phyloP scores from a whole-genome alignment of 2,329 filamentous ascomycete genomes.

The Fusarium penzigii region DNA sequence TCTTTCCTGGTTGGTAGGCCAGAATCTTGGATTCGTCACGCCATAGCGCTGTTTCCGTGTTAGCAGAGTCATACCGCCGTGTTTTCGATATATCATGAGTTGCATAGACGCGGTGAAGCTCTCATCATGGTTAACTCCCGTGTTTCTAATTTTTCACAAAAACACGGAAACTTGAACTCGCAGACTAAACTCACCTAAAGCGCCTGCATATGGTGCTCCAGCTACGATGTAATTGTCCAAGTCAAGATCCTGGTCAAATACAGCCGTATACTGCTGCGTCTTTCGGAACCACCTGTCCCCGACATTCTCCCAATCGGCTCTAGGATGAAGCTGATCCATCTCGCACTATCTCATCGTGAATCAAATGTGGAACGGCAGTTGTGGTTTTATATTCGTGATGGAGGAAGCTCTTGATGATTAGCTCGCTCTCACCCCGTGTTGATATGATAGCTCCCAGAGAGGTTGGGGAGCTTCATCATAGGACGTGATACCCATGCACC shows the following conservation, averaged over 20 bases:
- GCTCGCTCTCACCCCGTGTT: neutral
- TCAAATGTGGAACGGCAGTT: neutral
- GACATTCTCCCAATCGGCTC: constrained; percentile 91
- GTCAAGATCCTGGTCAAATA: constrained; percentile 92
- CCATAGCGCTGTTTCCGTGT: constrained; percentile 68
- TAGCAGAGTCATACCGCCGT: constrained; percentile 7
- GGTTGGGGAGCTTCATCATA: constrained; percentile 21
- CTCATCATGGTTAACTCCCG: neutral
- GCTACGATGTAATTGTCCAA: constrained; percentile 91
- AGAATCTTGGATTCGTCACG: constrained; percentile 85
- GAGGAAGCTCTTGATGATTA: neutral
- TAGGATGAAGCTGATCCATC: constrained; percentile 65
- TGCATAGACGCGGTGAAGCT: neutral
- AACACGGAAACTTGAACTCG: neutral
- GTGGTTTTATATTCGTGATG: neutral
- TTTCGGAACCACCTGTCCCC: constrained; percentile 96
- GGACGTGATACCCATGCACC: constrained; percentile 16
- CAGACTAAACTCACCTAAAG: constrained; percentile 69
- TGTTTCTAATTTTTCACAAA: neutral
- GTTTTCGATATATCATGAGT: constrained; percentile 9
- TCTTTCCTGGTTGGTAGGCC: constrained; percentile 70
- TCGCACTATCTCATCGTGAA: constrained; percentile 35
- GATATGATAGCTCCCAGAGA: constrained; percentile 12
- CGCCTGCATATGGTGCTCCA: constrained; percentile 90
- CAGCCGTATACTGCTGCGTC: constrained; percentile 85